Conservation (phyloP, 2,329 filamentous ascomycete genomes). For the Pseudogymnoascus sp. region DNA sequence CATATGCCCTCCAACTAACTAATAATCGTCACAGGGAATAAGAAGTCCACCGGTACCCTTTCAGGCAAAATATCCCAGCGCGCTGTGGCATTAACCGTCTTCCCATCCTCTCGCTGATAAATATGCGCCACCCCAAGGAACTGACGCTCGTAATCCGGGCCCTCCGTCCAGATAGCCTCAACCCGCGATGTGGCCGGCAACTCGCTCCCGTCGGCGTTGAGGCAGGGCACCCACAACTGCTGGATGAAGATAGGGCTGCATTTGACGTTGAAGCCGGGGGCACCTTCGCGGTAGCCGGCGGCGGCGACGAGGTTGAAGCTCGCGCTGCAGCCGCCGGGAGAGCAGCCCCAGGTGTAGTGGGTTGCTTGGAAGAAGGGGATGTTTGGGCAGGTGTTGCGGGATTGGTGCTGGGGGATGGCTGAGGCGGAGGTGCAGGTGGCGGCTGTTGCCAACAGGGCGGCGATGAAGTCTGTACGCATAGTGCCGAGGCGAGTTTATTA, state of each 20-base stretch:
- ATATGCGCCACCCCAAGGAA: conserved; percentile 23
- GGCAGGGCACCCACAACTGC: conserved; percentile 21
- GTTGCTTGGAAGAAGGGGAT: neutral
- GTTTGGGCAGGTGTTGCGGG: neutral
- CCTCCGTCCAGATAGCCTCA: conserved; percentile 20
- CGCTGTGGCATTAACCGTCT: neutral
- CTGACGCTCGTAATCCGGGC: conserved; percentile 15
- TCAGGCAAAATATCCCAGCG: neutral
- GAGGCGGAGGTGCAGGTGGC: neutral
- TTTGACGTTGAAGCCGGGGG: conserved; percentile 24
- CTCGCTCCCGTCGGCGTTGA: conserved; percentile 12
- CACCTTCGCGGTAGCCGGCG: conserved; percentile 19
- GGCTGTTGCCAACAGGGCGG: neutral
- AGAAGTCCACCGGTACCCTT: neutral
- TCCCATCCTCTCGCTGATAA: conserved; percentile 12
- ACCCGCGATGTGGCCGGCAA: conserved; percentile 15
- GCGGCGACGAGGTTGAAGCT: conserved; percentile 21
- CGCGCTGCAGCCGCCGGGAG: conserved; percentile 22
- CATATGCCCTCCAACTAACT: neutral
- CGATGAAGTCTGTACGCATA: neutral
- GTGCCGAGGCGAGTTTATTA: neutral
- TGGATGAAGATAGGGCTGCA: conserved; percentile 25
- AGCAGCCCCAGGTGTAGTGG: conserved; percentile 18
- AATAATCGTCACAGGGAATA: neutral
- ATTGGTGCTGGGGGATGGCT: neutral